phyloP scores from a whole-genome alignment of 805 yeast genomes.

The Candida awuae region DNA sequence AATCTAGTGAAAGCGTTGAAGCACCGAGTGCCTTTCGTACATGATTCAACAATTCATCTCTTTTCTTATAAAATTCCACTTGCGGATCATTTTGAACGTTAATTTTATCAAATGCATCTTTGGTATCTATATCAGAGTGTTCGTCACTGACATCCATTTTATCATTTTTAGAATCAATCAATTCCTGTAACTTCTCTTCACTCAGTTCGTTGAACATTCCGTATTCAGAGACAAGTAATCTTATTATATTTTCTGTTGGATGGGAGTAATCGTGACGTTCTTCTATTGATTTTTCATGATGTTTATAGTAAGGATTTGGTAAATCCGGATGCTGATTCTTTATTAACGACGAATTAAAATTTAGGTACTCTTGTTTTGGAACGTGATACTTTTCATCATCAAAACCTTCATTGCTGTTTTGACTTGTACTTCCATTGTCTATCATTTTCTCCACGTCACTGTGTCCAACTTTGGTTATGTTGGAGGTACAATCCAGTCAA shows the following conservation, averaged over 20 bases:
- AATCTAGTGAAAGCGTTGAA: slow-evolving; percentile 79
- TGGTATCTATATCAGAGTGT: slow-evolving; percentile 10
- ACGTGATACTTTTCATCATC: not conserved
- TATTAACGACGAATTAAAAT: slow-evolving; percentile 11
- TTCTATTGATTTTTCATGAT: not conserved
- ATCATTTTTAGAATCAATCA: slow-evolving; percentile 29
- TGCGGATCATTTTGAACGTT: slow-evolving; percentile 9
- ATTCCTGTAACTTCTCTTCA: slow-evolving; percentile 44
- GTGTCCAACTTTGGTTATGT: no score
- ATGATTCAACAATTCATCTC: slow-evolving; percentile 43
- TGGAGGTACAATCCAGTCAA: no score
- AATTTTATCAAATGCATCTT: slow-evolving; percentile 15
- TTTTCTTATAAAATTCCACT: slow-evolving; percentile 41
- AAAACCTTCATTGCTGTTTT: not conserved
- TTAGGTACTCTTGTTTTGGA: slow-evolving; percentile 2
- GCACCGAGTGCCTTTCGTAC: slow-evolving; percentile 75
- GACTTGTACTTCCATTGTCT: no score
- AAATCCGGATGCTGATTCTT: slow-evolving; percentile 10
- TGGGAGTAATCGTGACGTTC: slow-evolving; percentile 15
- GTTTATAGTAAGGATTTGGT: slow-evolving; percentile 11
- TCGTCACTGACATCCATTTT: slow-evolving; percentile 11
- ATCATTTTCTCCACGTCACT: no score
- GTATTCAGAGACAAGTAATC: slow-evolving; percentile 12
- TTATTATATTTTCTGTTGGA: slow-evolving; percentile 13
- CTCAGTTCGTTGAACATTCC: slow-evolving; percentile 47